Conservation (phyloP, 192 early-diverging fungal genomes). For the Linnemannia schmuckeri region DNA sequence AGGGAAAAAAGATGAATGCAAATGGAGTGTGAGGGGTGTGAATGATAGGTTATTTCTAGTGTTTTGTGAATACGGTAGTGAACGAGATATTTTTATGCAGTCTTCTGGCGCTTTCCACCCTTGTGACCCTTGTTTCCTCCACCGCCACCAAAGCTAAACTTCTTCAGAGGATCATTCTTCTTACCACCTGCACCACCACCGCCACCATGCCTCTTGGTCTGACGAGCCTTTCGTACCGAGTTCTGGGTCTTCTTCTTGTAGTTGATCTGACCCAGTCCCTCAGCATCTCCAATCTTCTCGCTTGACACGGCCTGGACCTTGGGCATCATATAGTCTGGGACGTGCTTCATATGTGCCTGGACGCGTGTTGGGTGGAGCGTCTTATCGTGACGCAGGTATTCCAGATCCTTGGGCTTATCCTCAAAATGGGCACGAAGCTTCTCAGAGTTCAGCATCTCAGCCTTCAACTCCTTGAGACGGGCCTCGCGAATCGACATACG, state of each 20-base stretch:
- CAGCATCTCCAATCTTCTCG: slow-evolving; percentile 50
- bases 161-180: slow-evolving; percentile 57
- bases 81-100: slow-evolving; percentile 15
- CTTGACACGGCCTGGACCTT: slow-evolving; percentile 67
- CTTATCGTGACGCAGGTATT: slow-evolving; percentile 92
- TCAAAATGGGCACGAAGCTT: slow-evolving; percentile 96
- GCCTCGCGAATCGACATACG: slow-evolving; percentile 86
- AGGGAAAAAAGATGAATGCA: slow-evolving; percentile 1
- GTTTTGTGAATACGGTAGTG: background rate
- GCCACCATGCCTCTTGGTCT: slow-evolving; percentile 15
- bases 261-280: slow-evolving; percentile 29
- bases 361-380: slow-evolving; percentile 86
- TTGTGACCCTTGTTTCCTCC: slow-evolving; percentile 22
- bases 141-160: slow-evolving; percentile 47
- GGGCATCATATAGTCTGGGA: slow-evolving; percentile 94
- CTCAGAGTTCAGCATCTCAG: slow-evolving; percentile 95
- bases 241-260: slow-evolving; percentile 56
- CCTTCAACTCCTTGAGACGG: slow-evolving; percentile 93
- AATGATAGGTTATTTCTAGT: background rate
- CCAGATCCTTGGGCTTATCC: slow-evolving; percentile 93
- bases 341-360: slow-evolving; percentile 91
- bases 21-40: background rate
- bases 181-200: slow-evolving; percentile 32
- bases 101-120: slow-evolving; percentile 53
- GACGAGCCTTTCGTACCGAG: slow-evolving; percentile 35